phyloP scores from a whole-genome alignment of 345 rosid species.

The Fremontodendron californicum region DNA sequence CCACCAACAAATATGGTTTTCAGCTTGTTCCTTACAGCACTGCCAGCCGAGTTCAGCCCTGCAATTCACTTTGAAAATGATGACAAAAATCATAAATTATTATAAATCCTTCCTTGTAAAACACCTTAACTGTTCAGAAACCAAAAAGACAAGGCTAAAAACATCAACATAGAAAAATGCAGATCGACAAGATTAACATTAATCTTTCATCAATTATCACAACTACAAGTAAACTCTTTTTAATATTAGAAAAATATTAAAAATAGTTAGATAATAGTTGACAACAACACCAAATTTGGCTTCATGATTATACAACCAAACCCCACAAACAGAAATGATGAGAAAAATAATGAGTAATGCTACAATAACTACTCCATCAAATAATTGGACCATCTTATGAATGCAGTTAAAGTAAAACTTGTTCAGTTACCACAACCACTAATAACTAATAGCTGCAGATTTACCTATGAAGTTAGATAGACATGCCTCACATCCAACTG shows the following conservation, averaged over 20 bases:
- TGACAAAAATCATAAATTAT: background rate
- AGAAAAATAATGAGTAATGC: background rate
- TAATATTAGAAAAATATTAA: background rate
- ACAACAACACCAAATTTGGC: background rate
- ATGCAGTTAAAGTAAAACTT: too few relatives aligned
- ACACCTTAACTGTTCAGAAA: background rate
- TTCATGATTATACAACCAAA: background rate
- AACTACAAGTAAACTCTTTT: background rate
- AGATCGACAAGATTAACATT: too few relatives aligned
- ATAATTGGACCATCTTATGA: background rate
- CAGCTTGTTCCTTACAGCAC: background rate
- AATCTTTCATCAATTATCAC: too few relatives aligned
- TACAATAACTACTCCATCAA: background rate
- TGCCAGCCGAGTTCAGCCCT: background rate
- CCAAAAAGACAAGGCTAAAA: background rate
- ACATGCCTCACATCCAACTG: too few relatives aligned
- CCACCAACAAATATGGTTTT: background rate
- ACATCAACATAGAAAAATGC: too few relatives aligned
- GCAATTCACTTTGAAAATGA: background rate
- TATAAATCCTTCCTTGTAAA: background rate
- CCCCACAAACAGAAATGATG: background rate
- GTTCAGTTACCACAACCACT: too few relatives aligned
- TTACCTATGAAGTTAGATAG: too few relatives aligned
- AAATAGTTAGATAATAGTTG: background rate
- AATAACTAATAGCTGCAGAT: too few relatives aligned